Conservation (phyloP, 208 protist genomes). For the Trypanosoma caninum region DNA sequence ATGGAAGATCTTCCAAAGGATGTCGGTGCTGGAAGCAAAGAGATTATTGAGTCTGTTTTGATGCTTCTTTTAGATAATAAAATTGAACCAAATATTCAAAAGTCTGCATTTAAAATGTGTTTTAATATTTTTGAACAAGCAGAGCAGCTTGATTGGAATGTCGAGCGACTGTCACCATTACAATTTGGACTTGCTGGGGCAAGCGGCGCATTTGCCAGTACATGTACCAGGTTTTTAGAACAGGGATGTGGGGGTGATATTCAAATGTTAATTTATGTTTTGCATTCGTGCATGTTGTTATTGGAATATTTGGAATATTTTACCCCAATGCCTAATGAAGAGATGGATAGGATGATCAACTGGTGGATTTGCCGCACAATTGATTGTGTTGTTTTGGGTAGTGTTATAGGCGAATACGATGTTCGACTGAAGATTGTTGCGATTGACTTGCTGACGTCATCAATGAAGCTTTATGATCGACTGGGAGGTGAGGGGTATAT, state of each 20-base stretch:
- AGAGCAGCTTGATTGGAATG: conserved; percentile 83
- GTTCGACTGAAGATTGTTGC: conserved; percentile 54
- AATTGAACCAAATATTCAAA: conserved; percentile 37
- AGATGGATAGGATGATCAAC: conserved; percentile 31
- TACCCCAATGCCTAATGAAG: conserved; percentile 25
- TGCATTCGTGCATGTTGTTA: conserved; percentile 68
- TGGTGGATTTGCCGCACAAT: conserved; percentile 56
- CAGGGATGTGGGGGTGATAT: conserved; percentile 46
- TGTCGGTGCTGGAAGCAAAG: conserved; percentile 63
- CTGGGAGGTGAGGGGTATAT: conserved; percentile 49
- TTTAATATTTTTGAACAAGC: conserved; percentile 82
- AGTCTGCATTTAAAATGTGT: conserved; percentile 86
- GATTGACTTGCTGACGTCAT: conserved; percentile 57
- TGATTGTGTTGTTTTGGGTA: conserved; percentile 34
- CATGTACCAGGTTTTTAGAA: conserved; percentile 71
- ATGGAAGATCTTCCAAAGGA: conserved; percentile 86
- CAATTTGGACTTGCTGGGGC: conserved; percentile 67
- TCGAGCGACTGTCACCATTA: conserved; percentile 66
- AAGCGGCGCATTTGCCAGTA: conserved; percentile 45
- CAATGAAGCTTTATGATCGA: conserved; percentile 57
- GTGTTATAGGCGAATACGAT: conserved; percentile 27
- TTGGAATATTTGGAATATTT: conserved; percentile 88
- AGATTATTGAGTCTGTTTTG: conserved; percentile 61
- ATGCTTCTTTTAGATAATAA: conserved; percentile 32
- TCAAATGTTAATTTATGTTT: conserved; percentile 49